A percentile compares a stretch with the other conserved stretches of the same genome.
Evolutionary conservation across 1,284 basidiomycete genomes (phyloP).

Genomic region (Xanthoconium separans): DNA sequence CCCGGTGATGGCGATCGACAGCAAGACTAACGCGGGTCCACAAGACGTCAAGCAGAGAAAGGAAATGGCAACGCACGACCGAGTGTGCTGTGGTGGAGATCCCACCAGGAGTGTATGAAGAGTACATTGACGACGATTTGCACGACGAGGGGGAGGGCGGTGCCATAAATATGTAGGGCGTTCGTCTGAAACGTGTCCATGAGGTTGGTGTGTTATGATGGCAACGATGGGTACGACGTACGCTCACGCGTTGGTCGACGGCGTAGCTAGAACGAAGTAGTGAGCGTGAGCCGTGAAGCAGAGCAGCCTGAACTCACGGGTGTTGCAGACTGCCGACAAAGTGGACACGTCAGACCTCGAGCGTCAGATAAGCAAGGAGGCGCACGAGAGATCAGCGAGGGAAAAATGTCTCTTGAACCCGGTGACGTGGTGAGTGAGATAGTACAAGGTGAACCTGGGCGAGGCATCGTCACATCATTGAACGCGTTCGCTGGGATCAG

Average conservation of each 20-base stretch:
- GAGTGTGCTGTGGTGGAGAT: constrained; percentile 63
- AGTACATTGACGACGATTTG: constrained; percentile 50
- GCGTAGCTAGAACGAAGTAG: constrained; percentile 55
- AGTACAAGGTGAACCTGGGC: constrained; percentile 43
- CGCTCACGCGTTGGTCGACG: constrained; percentile 61
- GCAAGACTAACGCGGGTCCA: too few relatives aligned
- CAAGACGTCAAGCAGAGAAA: too few relatives aligned
- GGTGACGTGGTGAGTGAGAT: constrained; percentile 49
- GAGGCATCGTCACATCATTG: neutral
- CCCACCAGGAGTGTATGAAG: constrained; percentile 63
- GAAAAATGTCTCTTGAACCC: constrained; percentile 75
- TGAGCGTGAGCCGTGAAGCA: too few relatives aligned
- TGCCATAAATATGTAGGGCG: constrained; percentile 47
- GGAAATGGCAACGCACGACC: constrained; percentile 44
- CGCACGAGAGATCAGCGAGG: constrained; percentile 57
- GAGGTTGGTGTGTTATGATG: neutral
- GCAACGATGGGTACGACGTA: constrained; percentile 31
- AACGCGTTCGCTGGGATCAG: neutral
- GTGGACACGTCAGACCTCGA: neutral
- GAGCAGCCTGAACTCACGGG: constrained; percentile 39
- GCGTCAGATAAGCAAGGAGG: neutral
- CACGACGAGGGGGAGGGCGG: constrained; percentile 47
- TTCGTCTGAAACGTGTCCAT: constrained; percentile 26
- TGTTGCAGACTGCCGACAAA: constrained; percentile 31
- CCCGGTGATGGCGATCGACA: too few relatives aligned